Evolutionary conservation across 1,284 basidiomycete genomes (phyloP), one percentile per base, ranked within the genome.

Genomic region (Ustilago bromivora): DNA sequence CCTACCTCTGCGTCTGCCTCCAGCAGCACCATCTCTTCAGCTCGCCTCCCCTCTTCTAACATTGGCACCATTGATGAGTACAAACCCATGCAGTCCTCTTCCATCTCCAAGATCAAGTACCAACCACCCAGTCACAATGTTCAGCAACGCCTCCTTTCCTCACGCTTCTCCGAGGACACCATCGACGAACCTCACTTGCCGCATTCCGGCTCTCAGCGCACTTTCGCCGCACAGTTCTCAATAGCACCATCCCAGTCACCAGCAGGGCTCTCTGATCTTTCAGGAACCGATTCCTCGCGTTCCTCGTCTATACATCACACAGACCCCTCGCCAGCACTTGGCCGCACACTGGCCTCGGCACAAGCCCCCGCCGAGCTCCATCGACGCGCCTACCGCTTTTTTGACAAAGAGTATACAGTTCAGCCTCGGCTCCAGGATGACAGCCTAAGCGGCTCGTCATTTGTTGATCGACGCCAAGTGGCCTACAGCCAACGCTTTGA

Each of bases 111-210:
- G 43, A 36, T 61, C 35, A 34, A 57, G 19, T 72, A 72, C 41
- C 61, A 64, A 55, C 66, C 66, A 15, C 66, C 71, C 1, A 52
- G 49, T 23, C 51, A 54, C 19, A 43, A 17, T 4, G 49, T 66
- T 28, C 62, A 74, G 41, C 61, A 60, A 0, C 31, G 53, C 2
- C 11, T 70, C 3, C 67, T 76, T 15, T 60, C 60, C 10, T 76
- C 73, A 0, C 54, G 73, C 15, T 76, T 76, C 51, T 76, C 73
- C 15, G 73, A 76, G 53, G 73, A 76, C 36, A 76, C 73, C 32
- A 56, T 76, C 51, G 73, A 76, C 10, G 73, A 76, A 35, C 64
- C 63, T 4, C 51, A 34, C 35, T 15, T 71, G 7, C 57, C 61
- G 2, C 64, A 54, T 47, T 75, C 72, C 13, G 41, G 52, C 0